Evolutionary conservation across 768 basidiomycete species (phyloP).

Genomic region (Boletus rubroflammeus): DNA sequence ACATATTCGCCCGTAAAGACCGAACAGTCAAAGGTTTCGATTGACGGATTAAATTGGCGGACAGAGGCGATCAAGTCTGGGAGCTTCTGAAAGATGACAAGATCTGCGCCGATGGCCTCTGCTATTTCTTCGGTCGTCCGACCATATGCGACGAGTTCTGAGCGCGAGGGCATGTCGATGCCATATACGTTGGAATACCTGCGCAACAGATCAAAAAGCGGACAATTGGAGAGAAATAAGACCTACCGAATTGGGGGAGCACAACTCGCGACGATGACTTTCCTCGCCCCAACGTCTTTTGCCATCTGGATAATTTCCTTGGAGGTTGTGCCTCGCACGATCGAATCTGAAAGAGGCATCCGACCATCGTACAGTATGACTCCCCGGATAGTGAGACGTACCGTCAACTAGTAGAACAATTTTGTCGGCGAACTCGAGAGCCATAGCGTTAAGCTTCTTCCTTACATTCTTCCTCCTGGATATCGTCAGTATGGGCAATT

Average conservation of each 20-base stretch:
- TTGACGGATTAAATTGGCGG: slow-evolving; percentile 73
- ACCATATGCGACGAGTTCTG: slow-evolving; percentile 84
- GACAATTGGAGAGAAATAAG: not conserved
- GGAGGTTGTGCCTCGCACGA: slow-evolving; percentile 97
- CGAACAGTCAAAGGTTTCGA: slow-evolving; percentile 88
- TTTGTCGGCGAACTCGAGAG: slow-evolving; percentile 89
- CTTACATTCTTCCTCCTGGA: slow-evolving; percentile 88
- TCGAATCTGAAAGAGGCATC: slow-evolving; percentile 65
- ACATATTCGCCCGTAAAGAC: slow-evolving; percentile 98
- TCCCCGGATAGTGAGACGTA: slow-evolving; percentile 31
- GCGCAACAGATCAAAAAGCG: not conserved
- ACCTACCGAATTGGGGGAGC: slow-evolving; percentile 89
- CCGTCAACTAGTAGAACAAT: slow-evolving; percentile 96
- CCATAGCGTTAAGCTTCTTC: slow-evolving; percentile 97
- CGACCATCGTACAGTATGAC: not conserved
- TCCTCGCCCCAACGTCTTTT: slow-evolving; percentile 95
- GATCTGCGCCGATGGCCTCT: slow-evolving; percentile 84
- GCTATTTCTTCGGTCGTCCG: slow-evolving; percentile 73
- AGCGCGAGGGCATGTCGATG: slow-evolving; percentile 98
- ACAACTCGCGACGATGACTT: slow-evolving; percentile 94
- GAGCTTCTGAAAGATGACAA: slow-evolving; percentile 93
- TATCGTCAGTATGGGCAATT: slow-evolving; percentile 1
- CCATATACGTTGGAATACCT: slow-evolving; percentile 96
- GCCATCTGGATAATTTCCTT: slow-evolving; percentile 99
- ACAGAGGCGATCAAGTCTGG: slow-evolving; percentile 85